Percentiles rank a stretch among this genome's conserved stretches.
These are phyloP conservation scores for Sphagnum tenellum DNA, from an alignment of 225 moss, liverwort and hornwort species.

Conservation along the genomic window DNA sequence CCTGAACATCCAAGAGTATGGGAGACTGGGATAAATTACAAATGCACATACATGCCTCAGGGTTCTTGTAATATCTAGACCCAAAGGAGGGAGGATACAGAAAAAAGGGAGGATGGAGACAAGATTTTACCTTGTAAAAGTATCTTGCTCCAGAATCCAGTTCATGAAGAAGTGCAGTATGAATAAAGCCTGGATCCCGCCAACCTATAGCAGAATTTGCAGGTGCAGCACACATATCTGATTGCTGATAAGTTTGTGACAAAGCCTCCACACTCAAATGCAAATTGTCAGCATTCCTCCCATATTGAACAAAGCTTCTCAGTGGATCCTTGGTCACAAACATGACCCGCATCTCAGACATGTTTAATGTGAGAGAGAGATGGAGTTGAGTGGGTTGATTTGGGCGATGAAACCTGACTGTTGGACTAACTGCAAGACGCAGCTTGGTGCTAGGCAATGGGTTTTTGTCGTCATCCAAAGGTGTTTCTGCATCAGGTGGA, in stretches of 20 bases:
- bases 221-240: not conserved
- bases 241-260: not conserved
- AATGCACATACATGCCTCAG: too few species aligned
- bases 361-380: not conserved
- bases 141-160: not conserved
- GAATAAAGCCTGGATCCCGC: slow-evolving; percentile 1
- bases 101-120: too few species aligned
- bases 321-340: slow-evolving; percentile 2
- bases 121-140: not conserved
- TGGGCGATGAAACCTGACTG: not conserved
- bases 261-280: not conserved
- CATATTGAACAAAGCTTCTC: not conserved
- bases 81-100: too few species aligned
- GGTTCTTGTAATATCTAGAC: too few species aligned
- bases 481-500: not conserved
- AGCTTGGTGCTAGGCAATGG: slow-evolving; percentile 8
- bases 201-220: not conserved
- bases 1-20: too few species aligned
- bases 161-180: not conserved
- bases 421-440: not conserved
- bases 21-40: too few species aligned
- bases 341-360: not conserved
- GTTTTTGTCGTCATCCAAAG: slow-evolving; percentile 29
- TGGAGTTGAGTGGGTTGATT: slow-evolving; percentile 1
- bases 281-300: not conserved